Conservation (phyloP, 805 yeast genomes). For the Barnettozyma salicaria region DNA sequence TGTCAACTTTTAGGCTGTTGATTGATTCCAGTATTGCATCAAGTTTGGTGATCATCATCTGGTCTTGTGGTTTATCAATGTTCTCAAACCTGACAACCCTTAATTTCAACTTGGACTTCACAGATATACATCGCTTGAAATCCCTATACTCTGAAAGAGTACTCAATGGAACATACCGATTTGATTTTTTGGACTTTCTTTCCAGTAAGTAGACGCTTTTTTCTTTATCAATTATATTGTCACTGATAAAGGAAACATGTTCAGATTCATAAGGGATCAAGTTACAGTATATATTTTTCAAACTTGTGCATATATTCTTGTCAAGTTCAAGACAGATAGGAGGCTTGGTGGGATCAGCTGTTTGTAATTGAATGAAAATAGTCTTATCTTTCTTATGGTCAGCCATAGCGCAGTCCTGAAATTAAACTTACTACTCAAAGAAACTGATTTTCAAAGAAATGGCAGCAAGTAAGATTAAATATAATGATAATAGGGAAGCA, state of each 20-base stretch:
- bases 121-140: neutral
- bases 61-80: neutral
- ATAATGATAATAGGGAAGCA: too few species aligned
- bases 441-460: too few species aligned
- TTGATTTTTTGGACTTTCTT: conserved; percentile 1
- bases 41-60: neutral
- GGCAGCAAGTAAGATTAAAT: too few species aligned
- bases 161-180: neutral
- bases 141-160: neutral
- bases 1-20: neutral
- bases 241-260: neutral
- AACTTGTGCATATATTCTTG: too few species aligned
- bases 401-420: too few species aligned
- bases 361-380: too few species aligned
- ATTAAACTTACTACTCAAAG: too few species aligned
- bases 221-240: neutral
- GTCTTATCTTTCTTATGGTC: too few species aligned
- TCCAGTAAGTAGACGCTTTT: neutral
- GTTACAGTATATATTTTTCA: too few species aligned
- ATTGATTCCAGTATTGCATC: neutral
- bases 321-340: too few species aligned
- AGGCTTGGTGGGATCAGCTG: too few species aligned
- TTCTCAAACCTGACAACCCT: neutral
- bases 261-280: neutral
- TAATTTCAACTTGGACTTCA: neutral